Percentiles rank a stretch among this genome's conserved stretches.
Evolutionary conservation across 2,329 filamentous ascomycete species (phyloP).

Genomic region (Sporothrix inflata): DNA sequence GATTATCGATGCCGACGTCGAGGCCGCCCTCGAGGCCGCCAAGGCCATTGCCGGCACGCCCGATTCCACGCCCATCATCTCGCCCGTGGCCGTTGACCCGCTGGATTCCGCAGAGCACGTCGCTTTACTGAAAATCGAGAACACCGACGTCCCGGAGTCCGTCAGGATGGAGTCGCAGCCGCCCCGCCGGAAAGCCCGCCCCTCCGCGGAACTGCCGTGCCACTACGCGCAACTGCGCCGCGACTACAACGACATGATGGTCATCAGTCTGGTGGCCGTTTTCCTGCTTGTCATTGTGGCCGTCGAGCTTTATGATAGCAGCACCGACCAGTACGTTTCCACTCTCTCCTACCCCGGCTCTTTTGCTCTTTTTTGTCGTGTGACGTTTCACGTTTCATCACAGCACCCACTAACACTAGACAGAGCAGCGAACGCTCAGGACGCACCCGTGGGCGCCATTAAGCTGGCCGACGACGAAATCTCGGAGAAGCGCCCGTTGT

Average conservation of each 20-base stretch:
- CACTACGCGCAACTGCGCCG: conserved; percentile 32
- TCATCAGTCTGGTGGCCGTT: conserved; percentile 39
- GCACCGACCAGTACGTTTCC: conserved; percentile 35
- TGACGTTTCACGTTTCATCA: conserved; percentile 9
- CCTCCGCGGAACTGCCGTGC: conserved; percentile 31
- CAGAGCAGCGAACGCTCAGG: conserved; percentile 27
- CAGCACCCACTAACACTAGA: conserved; percentile 6
- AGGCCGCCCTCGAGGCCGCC: conserved; percentile 12
- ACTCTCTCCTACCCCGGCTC: neutral
- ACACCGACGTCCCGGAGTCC: conserved; percentile 20
- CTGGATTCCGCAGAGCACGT: neutral
- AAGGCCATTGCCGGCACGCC: conserved; percentile 17
- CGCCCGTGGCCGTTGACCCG: conserved; percentile 15
- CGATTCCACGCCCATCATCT: neutral
- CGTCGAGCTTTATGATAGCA: conserved; percentile 38
- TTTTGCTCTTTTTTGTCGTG: neutral
- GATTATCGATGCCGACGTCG: conserved; percentile 11
- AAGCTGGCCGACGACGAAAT: conserved; percentile 30
- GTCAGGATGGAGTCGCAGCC: conserved; percentile 27
- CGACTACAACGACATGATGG: conserved; percentile 39
- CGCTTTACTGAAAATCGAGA: neutral
- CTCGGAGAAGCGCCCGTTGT: conserved; percentile 28
- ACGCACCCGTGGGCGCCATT: conserved; percentile 34
- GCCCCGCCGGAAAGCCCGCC: neutral
- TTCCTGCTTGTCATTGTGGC: conserved; percentile 40